Conservation (phyloP, 345 rosid genomes). For the Lagerstroemia speciosa region DNA sequence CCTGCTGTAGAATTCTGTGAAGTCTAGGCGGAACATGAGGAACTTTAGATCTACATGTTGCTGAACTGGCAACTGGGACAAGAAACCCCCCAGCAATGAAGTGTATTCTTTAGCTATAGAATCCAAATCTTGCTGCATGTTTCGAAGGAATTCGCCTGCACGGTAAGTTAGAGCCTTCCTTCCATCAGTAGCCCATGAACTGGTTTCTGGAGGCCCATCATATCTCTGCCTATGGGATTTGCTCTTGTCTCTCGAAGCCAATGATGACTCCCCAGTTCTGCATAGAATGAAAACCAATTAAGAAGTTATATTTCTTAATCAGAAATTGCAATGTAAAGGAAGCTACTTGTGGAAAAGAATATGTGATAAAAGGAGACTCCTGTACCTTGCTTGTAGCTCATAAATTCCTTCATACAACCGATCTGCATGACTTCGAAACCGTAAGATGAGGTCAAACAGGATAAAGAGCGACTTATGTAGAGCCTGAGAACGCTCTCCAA, state of each 20-base stretch:
- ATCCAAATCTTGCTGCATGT: conserved; percentile 74
- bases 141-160: conserved; percentile 83
- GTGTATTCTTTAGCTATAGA: conserved; percentile 63
- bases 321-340: not conserved
- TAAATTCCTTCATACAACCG: conserved; percentile 79
- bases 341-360: not conserved
- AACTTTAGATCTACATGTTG: conserved; percentile 88
- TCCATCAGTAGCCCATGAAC: conserved; percentile 69
- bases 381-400: conserved; percentile 82
- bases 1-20: conserved; percentile 84
- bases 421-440: conserved; percentile 84
- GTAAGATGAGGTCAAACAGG: conserved; percentile 81
- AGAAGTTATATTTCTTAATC: not conserved
- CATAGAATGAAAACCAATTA: conserved; percentile 5
- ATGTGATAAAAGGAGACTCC: not conserved
- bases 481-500: conserved; percentile 79
- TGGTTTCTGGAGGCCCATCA: conserved; percentile 37
- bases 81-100: conserved; percentile 65
- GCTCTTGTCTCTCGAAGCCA: conserved; percentile 40
- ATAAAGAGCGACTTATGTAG: conserved; percentile 71
- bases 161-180: conserved; percentile 77
- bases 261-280: conserved; percentile 56
- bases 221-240: conserved; percentile 24
- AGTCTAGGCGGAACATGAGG: conserved; percentile 90
- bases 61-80: conserved; percentile 78